Evolutionary conservation across 2,329 filamentous ascomycete species (phyloP).

Genomic region (Neofusicoccum ribis): DNA sequence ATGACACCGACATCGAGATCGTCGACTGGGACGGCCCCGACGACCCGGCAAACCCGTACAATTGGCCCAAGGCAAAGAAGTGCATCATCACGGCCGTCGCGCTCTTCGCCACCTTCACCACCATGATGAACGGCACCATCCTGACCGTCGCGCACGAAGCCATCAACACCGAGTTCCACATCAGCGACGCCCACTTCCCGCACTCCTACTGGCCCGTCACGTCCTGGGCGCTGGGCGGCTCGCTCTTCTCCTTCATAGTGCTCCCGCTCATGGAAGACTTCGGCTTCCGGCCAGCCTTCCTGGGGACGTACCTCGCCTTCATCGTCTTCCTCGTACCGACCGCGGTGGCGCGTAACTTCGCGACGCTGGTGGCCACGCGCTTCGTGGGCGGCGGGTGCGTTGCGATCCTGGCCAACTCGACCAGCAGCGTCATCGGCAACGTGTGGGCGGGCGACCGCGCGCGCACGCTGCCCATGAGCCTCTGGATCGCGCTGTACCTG

Average conservation of each 20-base stretch:
- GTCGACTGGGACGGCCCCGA: conserved; percentile 56
- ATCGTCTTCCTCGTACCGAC: conserved; percentile 41
- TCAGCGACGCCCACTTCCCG: conserved; percentile 39
- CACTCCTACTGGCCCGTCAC: conserved; percentile 42
- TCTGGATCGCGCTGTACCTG: conserved; percentile 39
- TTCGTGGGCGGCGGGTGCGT: conserved; percentile 42
- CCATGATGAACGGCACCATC: conserved; percentile 39
- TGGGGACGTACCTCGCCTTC: conserved; percentile 36
- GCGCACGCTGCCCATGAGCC: conserved; percentile 35
- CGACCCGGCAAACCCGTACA: conserved; percentile 37
- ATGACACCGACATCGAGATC: conserved; percentile 24
- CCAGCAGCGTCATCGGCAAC: conserved; percentile 40
- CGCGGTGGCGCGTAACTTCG: conserved; percentile 40
- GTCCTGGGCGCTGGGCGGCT: conserved; percentile 39
- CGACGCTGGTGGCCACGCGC: conserved; percentile 38
- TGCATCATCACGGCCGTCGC: conserved; percentile 35
- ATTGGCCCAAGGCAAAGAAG: conserved; percentile 35
- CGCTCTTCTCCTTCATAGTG: conserved; percentile 36
- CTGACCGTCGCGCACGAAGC: conserved; percentile 36
- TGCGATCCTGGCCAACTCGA: conserved; percentile 36
- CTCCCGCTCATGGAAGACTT: conserved; percentile 41
- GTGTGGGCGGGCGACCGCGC: conserved; percentile 36
- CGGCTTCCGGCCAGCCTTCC: conserved; percentile 34
- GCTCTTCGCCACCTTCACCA: conserved; percentile 34
- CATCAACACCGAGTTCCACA: conserved; percentile 34